phyloP scores from a whole-genome alignment of 495 filamentous ascomycete genomes.

The Penicillium cinerascens region DNA sequence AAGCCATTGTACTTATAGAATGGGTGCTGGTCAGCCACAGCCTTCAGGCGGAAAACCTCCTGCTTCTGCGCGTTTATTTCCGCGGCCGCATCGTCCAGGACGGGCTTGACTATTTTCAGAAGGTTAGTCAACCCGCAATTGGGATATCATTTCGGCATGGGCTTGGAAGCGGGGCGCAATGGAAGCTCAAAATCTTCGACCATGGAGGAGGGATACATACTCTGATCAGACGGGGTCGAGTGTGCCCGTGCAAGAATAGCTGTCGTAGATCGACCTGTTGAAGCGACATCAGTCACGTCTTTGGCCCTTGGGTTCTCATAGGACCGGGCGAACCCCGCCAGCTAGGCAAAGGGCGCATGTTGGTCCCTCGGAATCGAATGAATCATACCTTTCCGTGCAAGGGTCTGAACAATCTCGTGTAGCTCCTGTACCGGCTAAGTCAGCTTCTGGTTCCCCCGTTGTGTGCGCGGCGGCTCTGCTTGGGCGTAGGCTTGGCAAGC shows the following conservation, averaged over 20 bases:
- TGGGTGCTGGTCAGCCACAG: slow-evolving; percentile 73
- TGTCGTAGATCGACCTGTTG: slow-evolving; percentile 58
- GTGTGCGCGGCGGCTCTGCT: slow-evolving; percentile 8
- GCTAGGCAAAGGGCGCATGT: background rate
- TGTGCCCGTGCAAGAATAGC: slow-evolving; percentile 85
- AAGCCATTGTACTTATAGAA: slow-evolving; percentile 94
- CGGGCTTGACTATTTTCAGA: slow-evolving; percentile 34
- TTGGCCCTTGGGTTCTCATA: background rate
- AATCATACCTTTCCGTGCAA: slow-evolving; percentile 64
- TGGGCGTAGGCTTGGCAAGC: slow-evolving; percentile 23
- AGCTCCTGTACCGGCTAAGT: slow-evolving; percentile 54
- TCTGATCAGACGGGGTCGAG: slow-evolving; percentile 71
- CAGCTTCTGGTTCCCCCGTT: slow-evolving; percentile 9
- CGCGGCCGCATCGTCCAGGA: slow-evolving; percentile 40
- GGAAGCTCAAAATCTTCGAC: background rate
- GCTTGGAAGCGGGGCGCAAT: background rate
- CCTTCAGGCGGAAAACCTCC: slow-evolving; percentile 52
- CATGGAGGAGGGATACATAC: slow-evolving; percentile 55
- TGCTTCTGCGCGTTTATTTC: slow-evolving; percentile 44
- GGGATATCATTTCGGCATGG: background rate
- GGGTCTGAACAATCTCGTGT: slow-evolving; percentile 69
- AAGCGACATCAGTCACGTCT: slow-evolving; percentile 6
- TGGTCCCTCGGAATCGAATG: background rate
- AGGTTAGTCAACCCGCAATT: slow-evolving; percentile 3
- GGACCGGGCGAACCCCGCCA: background rate